Base-by-base conservation (phyloP, 805 yeast species). In the Zygoascus flipseniorum region DNA sequence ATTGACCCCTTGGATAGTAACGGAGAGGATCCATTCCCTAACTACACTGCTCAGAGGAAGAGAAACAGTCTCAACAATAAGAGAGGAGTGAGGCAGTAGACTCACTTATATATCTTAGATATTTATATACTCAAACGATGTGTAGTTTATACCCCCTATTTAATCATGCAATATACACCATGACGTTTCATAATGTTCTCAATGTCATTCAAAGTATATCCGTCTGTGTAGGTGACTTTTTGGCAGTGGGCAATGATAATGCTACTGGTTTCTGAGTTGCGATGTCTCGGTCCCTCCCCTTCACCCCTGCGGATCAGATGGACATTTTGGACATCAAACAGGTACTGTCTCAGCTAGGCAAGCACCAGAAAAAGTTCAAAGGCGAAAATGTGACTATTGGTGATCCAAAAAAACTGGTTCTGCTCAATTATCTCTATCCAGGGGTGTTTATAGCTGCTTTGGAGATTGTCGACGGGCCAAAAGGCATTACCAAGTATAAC, bases 41-140 rank as follows among this genome's bases (percentile, higher is more conserved):
- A 77, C 56, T 76, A 72, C 31, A 78, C 81, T 1, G 72, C 77
- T 28, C 75, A 74, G 56, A 69, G 82, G 55, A 78, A 78, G 62
- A 72, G 82, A 58, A 81, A 78, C 56, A 72, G 78, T 57, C 62
- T 78, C 56, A 74, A 77, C 54, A 62, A 77, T 60, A 78, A 78
- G 62, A 73, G 81, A 60, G 69, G 69, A 51, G 58, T 58, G 47
- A 53, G 53, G 26, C 44, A 42, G 44, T 42, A 19, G 39, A 8
- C 39, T n/a, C 39, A 35, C 39, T n/a, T 35, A 35, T 35, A 35
- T 35, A 35, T 35, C 16, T n/a, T 35, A 35, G 39, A 35, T n/a
- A 35, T 35, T 35, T 35, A n/a, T 35, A 35, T 35, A 35, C 16
- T 8, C 39, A 35, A n/a, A 35, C 16, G 39, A n/a, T 35, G 39